Evolutionary conservation across 768 basidiomycete species (phyloP).

Genomic region (Lentinula sp.): DNA sequence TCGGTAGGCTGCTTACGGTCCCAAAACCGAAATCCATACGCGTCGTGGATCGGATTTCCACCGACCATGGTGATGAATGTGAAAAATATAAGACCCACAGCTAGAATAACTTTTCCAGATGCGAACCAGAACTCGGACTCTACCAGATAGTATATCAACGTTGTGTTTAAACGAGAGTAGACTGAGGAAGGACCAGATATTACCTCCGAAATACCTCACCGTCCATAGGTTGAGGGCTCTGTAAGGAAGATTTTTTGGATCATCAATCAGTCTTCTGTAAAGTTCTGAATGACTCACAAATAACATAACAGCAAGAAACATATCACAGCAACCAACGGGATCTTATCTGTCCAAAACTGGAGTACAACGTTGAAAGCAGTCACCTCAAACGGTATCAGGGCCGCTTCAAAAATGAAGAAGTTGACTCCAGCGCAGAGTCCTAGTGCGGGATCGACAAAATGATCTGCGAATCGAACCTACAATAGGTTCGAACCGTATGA

Average conservation of each 20-base stretch:
- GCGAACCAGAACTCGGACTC: constrained; percentile 56
- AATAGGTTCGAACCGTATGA: not conserved
- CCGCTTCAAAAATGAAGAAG: constrained; percentile 48
- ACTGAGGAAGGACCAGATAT: not conserved
- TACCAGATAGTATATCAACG: constrained; percentile 7
- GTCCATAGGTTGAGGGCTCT: constrained; percentile 43
- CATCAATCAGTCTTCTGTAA: not conserved
- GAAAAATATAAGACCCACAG: constrained; percentile 41
- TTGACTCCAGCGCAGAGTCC: constrained; percentile 53
- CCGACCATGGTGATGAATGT: constrained; percentile 59
- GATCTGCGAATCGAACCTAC: constrained; percentile 53
- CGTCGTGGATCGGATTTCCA: constrained; percentile 49
- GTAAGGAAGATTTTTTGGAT: not conserved
- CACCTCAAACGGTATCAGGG: constrained; percentile 43
- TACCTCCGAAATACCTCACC: constrained; percentile 45
- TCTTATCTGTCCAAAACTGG: constrained; percentile 47
- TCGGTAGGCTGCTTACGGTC: constrained; percentile 27
- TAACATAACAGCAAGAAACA: constrained; percentile 35
- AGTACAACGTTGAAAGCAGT: constrained; percentile 49
- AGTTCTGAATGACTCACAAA: constrained; percentile 22
- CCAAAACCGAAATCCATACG: constrained; percentile 51
- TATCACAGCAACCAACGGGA: constrained; percentile 40
- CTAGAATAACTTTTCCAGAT: constrained; percentile 43
- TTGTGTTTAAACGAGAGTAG: not conserved
- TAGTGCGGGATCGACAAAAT: constrained; percentile 51